Evolutionary conservation across 371 early-diverging fungal species (phyloP), one percentile per base, ranked within the genome.

Genomic region (Pancytospora philotis): DNA sequence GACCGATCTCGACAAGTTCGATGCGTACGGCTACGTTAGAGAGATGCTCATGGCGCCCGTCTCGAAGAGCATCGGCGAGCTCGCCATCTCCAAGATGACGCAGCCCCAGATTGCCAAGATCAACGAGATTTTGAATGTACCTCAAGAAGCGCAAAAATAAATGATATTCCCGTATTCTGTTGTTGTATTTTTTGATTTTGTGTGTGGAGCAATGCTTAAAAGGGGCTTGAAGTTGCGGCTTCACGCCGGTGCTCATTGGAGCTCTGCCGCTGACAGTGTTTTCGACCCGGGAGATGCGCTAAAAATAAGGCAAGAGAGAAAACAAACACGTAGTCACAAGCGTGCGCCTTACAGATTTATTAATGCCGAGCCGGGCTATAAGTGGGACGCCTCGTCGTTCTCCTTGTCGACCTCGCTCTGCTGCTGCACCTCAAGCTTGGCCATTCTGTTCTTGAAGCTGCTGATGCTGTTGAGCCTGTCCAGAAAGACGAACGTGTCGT

Each of bases 1-100:
- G 35, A 76, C 77, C 22, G 62, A 68, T 36, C 59, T 80, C 13
- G 82, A 81, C 41, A 39, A 72, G 0, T 78, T 80, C 50, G 74
- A 81, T 72, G 71, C 72, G n/a, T 77, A 53, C 67, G 50, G 37
- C 25, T 79, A 76, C 62, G 52, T 66, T 32, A 58, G 31, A 22
- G 50, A 57, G 19, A 60, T 79, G 34, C 61, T 79, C 32, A 19
- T 50, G 25, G 48, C 38, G 28, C 28, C 57, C 37, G 1, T 37
- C n/a, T 38, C 51, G 30, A 49, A 39, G 3, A 57, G 34, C 30
- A 49, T 68, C 41, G 68, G 64, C 1, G 36, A 35, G n/a, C 1
- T 38, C 6, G 19, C 58, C 6, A 53, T 73, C 25, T 13, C 37
- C 6, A 48, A 0, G 41, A 55, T 73, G 73, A 32, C 10, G n/a